Evolutionary conservation across 192 early-diverging fungal genomes (phyloP).

Genomic region (Entophlyctis luteolus): DNA sequence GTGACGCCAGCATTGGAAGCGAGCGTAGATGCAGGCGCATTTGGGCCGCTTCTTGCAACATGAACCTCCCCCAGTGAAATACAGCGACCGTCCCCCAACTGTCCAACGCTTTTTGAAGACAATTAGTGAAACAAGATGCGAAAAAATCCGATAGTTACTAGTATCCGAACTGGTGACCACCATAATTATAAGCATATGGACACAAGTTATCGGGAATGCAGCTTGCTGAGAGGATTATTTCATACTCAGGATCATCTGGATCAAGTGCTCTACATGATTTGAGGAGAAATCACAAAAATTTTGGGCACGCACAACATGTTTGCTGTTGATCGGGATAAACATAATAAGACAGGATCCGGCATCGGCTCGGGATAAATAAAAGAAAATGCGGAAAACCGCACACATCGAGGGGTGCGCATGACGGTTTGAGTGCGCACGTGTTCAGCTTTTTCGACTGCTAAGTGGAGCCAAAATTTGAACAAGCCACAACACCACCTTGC

Average conservation of each 20-base stretch:
- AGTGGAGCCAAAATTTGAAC: neutral
- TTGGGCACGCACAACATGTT: neutral
- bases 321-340: neutral
- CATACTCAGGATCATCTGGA: slow-evolving; percentile 4
- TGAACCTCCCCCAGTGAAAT: slow-evolving; percentile 68
- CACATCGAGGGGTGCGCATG: neutral
- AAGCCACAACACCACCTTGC: neutral
- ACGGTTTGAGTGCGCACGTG: neutral
- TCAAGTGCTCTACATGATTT: neutral
- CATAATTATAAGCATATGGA: slow-evolving; percentile 44
- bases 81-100: slow-evolving; percentile 85
- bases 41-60: neutral
- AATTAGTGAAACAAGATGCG: no score
- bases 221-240: neutral
- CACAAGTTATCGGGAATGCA: neutral
- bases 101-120: slow-evolving; percentile 13
- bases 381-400: neutral
- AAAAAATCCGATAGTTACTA: slow-evolving; percentile 6
- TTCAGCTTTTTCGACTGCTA: neutral
- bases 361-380: slow-evolving; percentile 7
- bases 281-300: neutral
- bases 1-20: neutral
- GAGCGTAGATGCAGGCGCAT: neutral
- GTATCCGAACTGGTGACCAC: slow-evolving; percentile 53
- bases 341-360: slow-evolving; percentile 4